Base-by-base conservation (phyloP, 345 rosid species). In the Eucalyptus leucophloia region DNA sequence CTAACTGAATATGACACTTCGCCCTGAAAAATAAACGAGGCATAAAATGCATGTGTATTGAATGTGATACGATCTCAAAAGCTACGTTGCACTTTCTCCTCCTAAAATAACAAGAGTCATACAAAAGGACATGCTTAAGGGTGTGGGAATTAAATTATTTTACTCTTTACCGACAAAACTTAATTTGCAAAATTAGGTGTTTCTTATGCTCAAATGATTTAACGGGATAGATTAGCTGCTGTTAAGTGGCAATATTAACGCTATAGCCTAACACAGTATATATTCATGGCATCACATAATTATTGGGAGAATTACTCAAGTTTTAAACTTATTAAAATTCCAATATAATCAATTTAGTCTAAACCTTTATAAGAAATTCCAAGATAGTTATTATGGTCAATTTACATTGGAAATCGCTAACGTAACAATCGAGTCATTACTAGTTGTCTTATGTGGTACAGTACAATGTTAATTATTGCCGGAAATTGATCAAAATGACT, bases 401-500 rank as follows among this genome's bases (percentile, higher is more conserved):
- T 28, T 60, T 60, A 11, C 16, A 28, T 0, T 7, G 2, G 16
- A 28, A 28, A 60, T 60, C 8, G 4, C 15, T 60, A 13, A 12
- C 2, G 3, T 6, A 3, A 4, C 2, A 5, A 3, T 60, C 2
- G 12, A 67, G 6, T 67, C 2, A 67, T 30, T 15, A 2, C 1
- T 1, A 1, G 3, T 0, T 4, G 2, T 32, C 4, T 17, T 67
- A n/a, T 18, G 12, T 67, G 23, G 4, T 37, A 67, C 0, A 8
- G 0, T 10, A 18, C 2, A 4, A 14, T 0, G 7, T 32, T 15
- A 6, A 14, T n/a, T 67, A 1, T 4, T 5, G 1, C 4, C 13
- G 3, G 32, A 69, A 69, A 15, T 32, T 69, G 2, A 5, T 9
- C 7, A 5, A 5, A 69, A 69, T 9, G 6, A 69, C 1, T 17